A percentile compares a stretch with the other conserved stretches of the same genome.
Evolutionary conservation across 2,329 filamentous ascomycete genomes (phyloP).

Genomic region (Podosphaera xanthii): DNA sequence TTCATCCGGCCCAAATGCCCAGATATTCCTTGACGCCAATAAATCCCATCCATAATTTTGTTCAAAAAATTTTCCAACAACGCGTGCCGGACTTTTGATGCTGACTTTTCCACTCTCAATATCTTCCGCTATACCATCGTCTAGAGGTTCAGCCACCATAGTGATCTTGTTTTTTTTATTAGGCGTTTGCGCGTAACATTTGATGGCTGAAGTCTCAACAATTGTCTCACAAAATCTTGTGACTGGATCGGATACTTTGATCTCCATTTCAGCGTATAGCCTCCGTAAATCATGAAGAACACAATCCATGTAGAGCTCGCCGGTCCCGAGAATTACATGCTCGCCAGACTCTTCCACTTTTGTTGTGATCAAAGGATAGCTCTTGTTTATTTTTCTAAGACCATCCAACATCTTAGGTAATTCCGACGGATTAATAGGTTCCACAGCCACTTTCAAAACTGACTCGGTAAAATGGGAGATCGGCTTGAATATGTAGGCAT

Average conservation of each 20-base stretch:
- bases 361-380: slow-evolving; percentile 82
- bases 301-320: slow-evolving; percentile 99
- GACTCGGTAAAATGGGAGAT: slow-evolving; percentile 91
- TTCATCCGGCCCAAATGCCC: slow-evolving; percentile 95
- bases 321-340: slow-evolving; percentile 83
- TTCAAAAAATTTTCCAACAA: slow-evolving; percentile 91
- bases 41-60: slow-evolving; percentile 95
- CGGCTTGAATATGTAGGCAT: slow-evolving; percentile 86
- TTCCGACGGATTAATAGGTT: slow-evolving; percentile 94
- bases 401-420: slow-evolving; percentile 97
- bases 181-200: slow-evolving; percentile 91
- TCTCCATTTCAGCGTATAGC: slow-evolving; percentile 96
- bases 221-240: slow-evolving; percentile 96
- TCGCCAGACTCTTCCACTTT: slow-evolving; percentile 97
- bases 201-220: slow-evolving; percentile 88
- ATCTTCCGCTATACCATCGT: slow-evolving; percentile 83
- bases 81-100: slow-evolving; percentile 79
- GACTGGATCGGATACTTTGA: slow-evolving; percentile 95
- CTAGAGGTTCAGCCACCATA: slow-evolving; percentile 89
- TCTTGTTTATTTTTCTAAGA: slow-evolving; percentile 90
- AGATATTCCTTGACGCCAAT: slow-evolving; percentile 81
- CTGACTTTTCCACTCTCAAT: slow-evolving; percentile 79
- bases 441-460: slow-evolving; percentile 90
- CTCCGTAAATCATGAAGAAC: slow-evolving; percentile 82
- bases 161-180: slow-evolving; percentile 99